phyloP scores from a whole-genome alignment of 2,329 filamentous ascomycete species.

The Colletotrichum liaoningense region DNA sequence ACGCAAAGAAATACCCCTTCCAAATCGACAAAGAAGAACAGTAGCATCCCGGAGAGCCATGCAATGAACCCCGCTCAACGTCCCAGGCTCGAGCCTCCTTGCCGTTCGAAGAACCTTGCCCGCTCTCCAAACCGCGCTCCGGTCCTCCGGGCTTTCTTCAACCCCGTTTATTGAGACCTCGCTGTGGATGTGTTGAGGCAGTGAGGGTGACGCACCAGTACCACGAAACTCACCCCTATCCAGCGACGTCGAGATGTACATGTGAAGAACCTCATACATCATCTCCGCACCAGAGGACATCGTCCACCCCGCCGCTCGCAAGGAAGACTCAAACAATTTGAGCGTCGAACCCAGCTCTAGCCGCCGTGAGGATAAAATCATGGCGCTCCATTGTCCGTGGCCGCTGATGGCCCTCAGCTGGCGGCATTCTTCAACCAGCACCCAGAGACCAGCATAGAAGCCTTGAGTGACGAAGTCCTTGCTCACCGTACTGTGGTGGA shows the following conservation, averaged over 20 bases:
- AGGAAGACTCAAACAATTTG: not conserved
- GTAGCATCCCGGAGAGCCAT: not conserved
- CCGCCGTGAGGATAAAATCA: slow-evolving; percentile 8
- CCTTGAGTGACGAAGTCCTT: not conserved
- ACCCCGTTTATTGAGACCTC: not conserved
- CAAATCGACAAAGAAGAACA: not conserved
- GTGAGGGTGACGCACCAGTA: not conserved
- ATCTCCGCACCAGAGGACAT: not conserved
- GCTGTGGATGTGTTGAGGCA: not conserved
- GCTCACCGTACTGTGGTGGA: not conserved
- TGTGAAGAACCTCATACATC: not conserved
- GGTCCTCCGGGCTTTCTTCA: not conserved
- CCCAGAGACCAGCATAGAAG: not conserved
- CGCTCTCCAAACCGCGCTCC: not conserved
- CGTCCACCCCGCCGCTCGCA: not conserved
- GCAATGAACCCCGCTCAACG: not conserved
- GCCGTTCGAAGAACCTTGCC: not conserved
- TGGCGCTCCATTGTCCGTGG: slow-evolving; percentile 1
- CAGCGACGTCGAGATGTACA: not conserved
- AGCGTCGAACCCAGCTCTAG: not conserved
- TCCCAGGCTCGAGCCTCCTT: not conserved
- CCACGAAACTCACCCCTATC: not conserved
- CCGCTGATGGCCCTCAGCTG: not conserved
- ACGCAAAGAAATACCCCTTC: not conserved
- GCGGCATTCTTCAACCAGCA: not conserved